Evolutionary conservation across 2,329 filamentous ascomycete species (phyloP), one percentile per base, ranked within the genome.

Genomic region (Harringtonia lauricola): DNA sequence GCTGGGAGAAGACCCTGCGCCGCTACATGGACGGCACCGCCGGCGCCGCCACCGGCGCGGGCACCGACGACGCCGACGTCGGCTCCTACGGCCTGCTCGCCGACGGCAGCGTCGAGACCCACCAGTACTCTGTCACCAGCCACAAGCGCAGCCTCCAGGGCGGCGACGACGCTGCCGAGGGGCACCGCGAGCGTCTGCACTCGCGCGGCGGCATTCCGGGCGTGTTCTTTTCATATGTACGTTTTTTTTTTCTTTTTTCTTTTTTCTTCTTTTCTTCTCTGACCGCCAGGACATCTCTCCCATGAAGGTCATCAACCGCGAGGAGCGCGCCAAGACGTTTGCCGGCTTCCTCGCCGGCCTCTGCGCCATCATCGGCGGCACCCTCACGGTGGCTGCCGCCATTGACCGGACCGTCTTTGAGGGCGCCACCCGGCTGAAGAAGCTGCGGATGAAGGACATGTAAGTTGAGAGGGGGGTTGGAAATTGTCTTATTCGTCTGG

Each of bases 231-330:
- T 94, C 88, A 52, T 98, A 98, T 56, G 86, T 89, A 71, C 76
- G 83, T 76, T 28, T 30, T 10, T n/a, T n/a, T 17, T 14, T 24
- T 12, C 31, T 3, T 31, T 31, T 37, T 21, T 42, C 13, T 17
- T 10, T 15, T 35, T 19, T 31, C 18, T 24, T 1, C 6, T 2
- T 12, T 18, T 26, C 36, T 29, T n/a, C 8, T 33, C 14, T 28
- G 22, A 28, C 18, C 26, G 33, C 1, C 43, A 89, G 84, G 92
- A 98, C 56, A 98, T 98, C 62, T 96, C 90, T 2, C 92, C 92
- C 6, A 98, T 98, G 92, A 98, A 96, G 68, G 90, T 98, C 48
- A 84, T 98, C 65, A 98, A 98, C 70, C 83, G 89, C 44, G 94
- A 98, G 67, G 83, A 86, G 52, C 79, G 86, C 38, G 71, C 81